Evolutionary conservation across 2,329 filamentous ascomycete species (phyloP).

Genomic region (Hypoxylon sp.): DNA sequence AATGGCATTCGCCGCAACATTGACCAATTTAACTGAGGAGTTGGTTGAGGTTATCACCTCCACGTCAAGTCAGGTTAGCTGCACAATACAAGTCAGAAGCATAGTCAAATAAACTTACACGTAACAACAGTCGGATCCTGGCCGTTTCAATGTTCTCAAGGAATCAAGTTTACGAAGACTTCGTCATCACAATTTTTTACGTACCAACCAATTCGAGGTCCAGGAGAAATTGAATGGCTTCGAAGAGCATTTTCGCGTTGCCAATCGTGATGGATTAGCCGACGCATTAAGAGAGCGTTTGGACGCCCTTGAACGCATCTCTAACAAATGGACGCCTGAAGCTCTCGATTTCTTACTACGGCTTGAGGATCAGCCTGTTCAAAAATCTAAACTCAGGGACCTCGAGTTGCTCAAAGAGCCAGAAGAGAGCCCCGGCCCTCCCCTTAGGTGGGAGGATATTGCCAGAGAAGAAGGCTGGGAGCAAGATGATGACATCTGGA

Average conservation of each 20-base stretch:
- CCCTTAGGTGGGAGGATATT: conserved; percentile 84
- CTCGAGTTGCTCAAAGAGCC: conserved; percentile 69
- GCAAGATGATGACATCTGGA: conserved; percentile 78
- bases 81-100: background rate
- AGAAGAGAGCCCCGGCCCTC: conserved; percentile 60
- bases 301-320: conserved; percentile 67
- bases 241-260: conserved; percentile 87
- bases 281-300: conserved; percentile 75
- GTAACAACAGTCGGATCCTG: conserved; percentile 50
- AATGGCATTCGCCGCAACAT: conserved; percentile 80
- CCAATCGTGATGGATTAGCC: conserved; percentile 84
- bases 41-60: conserved; percentile 76
- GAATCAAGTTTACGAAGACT: conserved; percentile 68
- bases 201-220: conserved; percentile 84
- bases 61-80: conserved; percentile 68
- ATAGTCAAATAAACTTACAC: conserved; percentile 36
- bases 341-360: conserved; percentile 83
- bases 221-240: conserved; percentile 76
- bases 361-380: conserved; percentile 83
- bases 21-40: conserved; percentile 77
- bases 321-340: conserved; percentile 81
- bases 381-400: conserved; percentile 76
- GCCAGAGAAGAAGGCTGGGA: conserved; percentile 81
- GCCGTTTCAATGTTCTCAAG: conserved; percentile 61
- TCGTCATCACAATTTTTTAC: conserved; percentile 69